Evolutionary conservation across 108 stramenopile species (phyloP), one percentile per base, ranked within the genome.

Genomic region (Parietichytrium sp.): DNA sequence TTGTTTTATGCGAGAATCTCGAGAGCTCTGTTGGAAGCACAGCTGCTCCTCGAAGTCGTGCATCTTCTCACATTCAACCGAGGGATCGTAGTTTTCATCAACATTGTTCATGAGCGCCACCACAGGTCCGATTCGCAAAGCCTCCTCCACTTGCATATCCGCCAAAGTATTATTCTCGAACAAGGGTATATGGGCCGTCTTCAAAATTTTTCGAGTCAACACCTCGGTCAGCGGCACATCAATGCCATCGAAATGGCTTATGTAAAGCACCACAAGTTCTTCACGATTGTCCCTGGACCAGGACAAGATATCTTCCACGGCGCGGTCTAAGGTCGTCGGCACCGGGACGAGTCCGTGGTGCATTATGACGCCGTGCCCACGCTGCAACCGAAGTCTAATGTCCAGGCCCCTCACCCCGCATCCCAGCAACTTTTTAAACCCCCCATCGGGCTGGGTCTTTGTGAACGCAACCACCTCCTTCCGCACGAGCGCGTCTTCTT

Each of bases 401-500:
- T 72, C 61, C 23, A 72, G 61, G 0, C 38, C 61, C 20, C 61
- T 33, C 20, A 42, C 61, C 23, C 61, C 61, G 61, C 61, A 72
- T 33, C 45, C 61, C 0, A 72, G 42, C 10, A 72, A 42, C 42
- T 7, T 38, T 20, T 6, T 42, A 25, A 72, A 27, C 20, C 61
- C 61, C 0, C 61, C 61, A 42, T 42, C 45, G 7, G 61, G 61
- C 61, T 72, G 61, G n/a, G 61, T 72, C 61, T 72, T 72, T 47
- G 61, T 42, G 38, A 33, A 72, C 15, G 10, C 38, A 25, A 45
- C 20, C 1, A 72, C 33, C 38, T 3, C 18, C 23, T 33, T 10
- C n/a, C n/a, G n/a, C n/a, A n/a, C n/a, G n/a, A n/a, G n/a, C n/a
- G n/a, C n/a, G n/a, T n/a, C n/a, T n/a, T 6, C 6, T 42, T 6